Evolutionary conservation across 768 basidiomycete species (phyloP).

Genomic region (Cystoderma amianthinum): DNA sequence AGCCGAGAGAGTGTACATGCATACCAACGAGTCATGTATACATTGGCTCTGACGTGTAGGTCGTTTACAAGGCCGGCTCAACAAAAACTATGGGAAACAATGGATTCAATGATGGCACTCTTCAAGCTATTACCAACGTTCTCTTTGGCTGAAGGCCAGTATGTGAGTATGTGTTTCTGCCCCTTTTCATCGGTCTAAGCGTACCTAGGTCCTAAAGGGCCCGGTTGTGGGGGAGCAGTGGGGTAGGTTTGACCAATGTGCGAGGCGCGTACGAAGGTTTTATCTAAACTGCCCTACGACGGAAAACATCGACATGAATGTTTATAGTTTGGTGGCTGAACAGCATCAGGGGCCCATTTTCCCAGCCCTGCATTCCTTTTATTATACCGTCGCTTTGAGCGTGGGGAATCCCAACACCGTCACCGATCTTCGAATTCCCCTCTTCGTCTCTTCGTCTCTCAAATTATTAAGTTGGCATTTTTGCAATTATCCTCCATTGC

Average conservation of each 20-base stretch:
- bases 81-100: slow-evolving; percentile 21
- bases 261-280: slow-evolving; percentile 19
- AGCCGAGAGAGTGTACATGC: too few species aligned
- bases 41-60: slow-evolving; percentile 19
- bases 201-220: slow-evolving; percentile 20
- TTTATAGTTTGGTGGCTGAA: slow-evolving; percentile 25
- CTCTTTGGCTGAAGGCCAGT: slow-evolving; percentile 17
- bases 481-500: too few species aligned
- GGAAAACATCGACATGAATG: slow-evolving; percentile 25
- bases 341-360: slow-evolving; percentile 17
- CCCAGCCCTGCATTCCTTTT: slow-evolving; percentile 18
- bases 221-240: slow-evolving; percentile 15
- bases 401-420: slow-evolving; percentile 20
- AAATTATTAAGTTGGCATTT: slow-evolving; percentile 17
- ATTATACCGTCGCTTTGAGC: too few species aligned
- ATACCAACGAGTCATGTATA: slow-evolving; percentile 10
- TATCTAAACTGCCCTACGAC: slow-evolving; percentile 20
- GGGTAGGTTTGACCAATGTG: slow-evolving; percentile 25
- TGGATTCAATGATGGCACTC: slow-evolving; percentile 24
- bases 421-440: slow-evolving; percentile 23
- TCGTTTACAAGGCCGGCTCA: slow-evolving; percentile 24
- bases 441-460: slow-evolving; percentile 22
- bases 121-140: slow-evolving; percentile 23
- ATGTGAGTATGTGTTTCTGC: slow-evolving; percentile 14
- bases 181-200: not conserved